A percentile compares a stretch with the other conserved stretches of the same genome.
Evolutionary conservation across 2,329 filamentous ascomycete genomes (phyloP).

Genomic region (Magnaporthales sp.): DNA sequence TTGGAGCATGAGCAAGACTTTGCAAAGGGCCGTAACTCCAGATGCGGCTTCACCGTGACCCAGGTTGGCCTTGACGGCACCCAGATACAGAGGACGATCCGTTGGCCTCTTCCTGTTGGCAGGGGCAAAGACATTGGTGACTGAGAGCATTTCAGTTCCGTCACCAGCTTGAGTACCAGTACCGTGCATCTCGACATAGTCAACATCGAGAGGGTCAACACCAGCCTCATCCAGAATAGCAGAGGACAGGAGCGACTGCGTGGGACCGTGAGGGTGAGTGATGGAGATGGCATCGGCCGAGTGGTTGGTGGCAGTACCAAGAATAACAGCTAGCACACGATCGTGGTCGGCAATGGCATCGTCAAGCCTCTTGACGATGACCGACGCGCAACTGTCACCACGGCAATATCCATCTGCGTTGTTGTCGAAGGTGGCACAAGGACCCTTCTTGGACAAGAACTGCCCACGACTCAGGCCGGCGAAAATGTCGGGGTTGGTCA

Average conservation of each 20-base stretch:
- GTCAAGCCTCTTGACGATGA: slow-evolving; percentile 71
- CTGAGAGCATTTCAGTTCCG: slow-evolving; percentile 71
- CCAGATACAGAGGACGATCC: slow-evolving; percentile 49
- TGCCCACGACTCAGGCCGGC: slow-evolving; percentile 66
- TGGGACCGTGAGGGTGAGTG: slow-evolving; percentile 71
- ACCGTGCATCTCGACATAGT: slow-evolving; percentile 84
- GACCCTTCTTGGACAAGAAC: slow-evolving; percentile 68
- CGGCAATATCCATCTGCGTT: slow-evolving; percentile 77
- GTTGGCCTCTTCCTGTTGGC: slow-evolving; percentile 33
- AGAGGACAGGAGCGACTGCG: slow-evolving; percentile 64
- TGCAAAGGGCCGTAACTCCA: slow-evolving; percentile 53
- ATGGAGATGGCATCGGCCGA: slow-evolving; percentile 76
- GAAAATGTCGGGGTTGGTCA: slow-evolving; percentile 77
- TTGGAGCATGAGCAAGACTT: slow-evolving; percentile 57
- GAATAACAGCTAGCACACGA: slow-evolving; percentile 66
- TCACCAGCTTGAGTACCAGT: slow-evolving; percentile 84
- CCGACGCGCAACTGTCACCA: slow-evolving; percentile 64
- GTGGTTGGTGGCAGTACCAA: slow-evolving; percentile 71
- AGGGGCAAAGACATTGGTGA: slow-evolving; percentile 48
- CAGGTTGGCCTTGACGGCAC: slow-evolving; percentile 56
- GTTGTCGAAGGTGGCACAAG: slow-evolving; percentile 75
- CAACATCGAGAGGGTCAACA: slow-evolving; percentile 67
- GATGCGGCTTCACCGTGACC: slow-evolving; percentile 56
- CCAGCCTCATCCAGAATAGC: slow-evolving; percentile 64
- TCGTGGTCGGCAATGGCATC: slow-evolving; percentile 72